phyloP scores from a whole-genome alignment of 257 asterid genomes.

The Solanum chmielewskii region DNA sequence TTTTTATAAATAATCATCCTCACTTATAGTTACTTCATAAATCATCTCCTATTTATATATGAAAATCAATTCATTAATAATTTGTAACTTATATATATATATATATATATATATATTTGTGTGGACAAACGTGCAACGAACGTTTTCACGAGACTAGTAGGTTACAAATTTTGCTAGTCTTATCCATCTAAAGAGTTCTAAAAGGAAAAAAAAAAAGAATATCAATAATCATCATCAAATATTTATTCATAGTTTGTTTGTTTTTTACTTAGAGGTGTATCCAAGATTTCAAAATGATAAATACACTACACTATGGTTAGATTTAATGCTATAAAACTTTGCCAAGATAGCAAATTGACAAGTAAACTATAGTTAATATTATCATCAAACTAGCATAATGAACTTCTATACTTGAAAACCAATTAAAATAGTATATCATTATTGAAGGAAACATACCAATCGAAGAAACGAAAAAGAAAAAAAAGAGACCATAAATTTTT shows the following conservation, averaged over 20 bases:
- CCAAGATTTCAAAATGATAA: neutral
- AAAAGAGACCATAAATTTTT: neutral
- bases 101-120: no score
- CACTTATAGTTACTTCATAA: no score
- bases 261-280: neutral
- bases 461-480: neutral
- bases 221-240: no score
- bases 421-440: neutral
- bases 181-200: no score
- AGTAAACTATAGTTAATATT: neutral
- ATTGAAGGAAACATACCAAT: neutral
- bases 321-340: neutral
- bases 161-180: no score
- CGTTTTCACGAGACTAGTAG: no score
- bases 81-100: no score
- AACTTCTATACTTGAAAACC: neutral
- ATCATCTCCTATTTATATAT: no score
- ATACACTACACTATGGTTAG: neutral
- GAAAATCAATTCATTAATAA: no score
- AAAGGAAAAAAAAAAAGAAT: no score
- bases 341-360: neutral
- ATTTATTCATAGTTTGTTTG: neutral
- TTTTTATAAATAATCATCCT: no score
- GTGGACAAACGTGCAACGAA: no score
- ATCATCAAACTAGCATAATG: neutral